Conservation (phyloP, 1,284 basidiomycete genomes). For the Vanrija sp. region DNA sequence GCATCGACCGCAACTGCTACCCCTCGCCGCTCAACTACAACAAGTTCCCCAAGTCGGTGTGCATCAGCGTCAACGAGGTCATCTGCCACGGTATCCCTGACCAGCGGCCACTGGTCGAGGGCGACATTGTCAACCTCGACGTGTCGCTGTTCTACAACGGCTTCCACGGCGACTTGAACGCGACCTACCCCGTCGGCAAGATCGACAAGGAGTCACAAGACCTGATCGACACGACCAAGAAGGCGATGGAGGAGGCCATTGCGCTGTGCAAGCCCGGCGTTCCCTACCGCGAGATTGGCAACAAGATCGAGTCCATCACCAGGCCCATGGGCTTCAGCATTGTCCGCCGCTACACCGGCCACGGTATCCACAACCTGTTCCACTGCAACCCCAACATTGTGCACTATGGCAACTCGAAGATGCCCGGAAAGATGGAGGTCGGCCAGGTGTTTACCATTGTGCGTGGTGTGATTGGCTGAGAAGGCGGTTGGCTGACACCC, state of each 20-base stretch:
- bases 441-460: conserved; percentile 52
- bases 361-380: conserved; percentile 75
- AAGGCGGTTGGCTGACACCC: conserved; percentile 7
- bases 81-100: conserved; percentile 98
- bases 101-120: conserved; percentile 74
- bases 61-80: conserved; percentile 91
- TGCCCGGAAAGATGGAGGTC: conserved; percentile 50
- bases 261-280: conserved; percentile 84
- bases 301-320: conserved; percentile 68
- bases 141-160: conserved; percentile 58
- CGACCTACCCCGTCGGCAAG: conserved; percentile 75
- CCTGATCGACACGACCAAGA: conserved; percentile 73
- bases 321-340: conserved; percentile 74
- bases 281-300: conserved; percentile 60
- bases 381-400: conserved; percentile 50
- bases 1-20: conserved; percentile 85
- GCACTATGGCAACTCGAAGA: conserved; percentile 51
- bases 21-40: conserved; percentile 93
- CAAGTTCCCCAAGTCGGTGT: conserved; percentile 90
- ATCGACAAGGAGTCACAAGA: conserved; percentile 76
- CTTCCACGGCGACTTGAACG: conserved; percentile 87
- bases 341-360: conserved; percentile 84
- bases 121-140: conserved; percentile 90
- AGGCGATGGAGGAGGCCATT: conserved; percentile 81
- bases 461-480: conserved; percentile 2